Evolutionary conservation across 2,329 filamentous ascomycete genomes (phyloP).

Genomic region (Talaromyces rugulosus): DNA sequence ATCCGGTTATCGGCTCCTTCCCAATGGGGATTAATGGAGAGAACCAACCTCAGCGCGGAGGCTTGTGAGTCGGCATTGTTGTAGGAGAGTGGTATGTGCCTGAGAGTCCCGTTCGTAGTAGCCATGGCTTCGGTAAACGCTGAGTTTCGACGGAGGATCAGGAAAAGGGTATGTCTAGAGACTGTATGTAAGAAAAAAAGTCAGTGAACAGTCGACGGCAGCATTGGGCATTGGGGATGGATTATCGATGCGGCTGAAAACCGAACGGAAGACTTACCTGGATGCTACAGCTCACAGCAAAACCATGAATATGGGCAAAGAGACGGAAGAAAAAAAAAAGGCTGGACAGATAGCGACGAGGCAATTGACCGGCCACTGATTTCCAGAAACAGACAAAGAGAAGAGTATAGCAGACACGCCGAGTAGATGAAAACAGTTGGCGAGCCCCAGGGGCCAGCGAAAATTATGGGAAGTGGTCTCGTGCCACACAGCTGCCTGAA

Average conservation of each 20-base stretch:
- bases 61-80: conserved; percentile 70
- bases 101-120: conserved; percentile 20
- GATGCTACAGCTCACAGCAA: not conserved
- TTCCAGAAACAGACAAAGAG: not conserved
- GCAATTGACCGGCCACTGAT: not conserved
- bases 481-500: conserved; percentile 23
- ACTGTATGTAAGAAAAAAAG: not conserved
- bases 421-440: not conserved
- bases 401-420: not conserved
- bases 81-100: conserved; percentile 71
- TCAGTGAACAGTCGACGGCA: not conserved
- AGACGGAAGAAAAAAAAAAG: not conserved
- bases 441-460: not conserved
- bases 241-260: not conserved
- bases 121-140: not conserved
- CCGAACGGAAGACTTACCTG: not conserved
- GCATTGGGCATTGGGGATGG: not conserved
- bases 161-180: not conserved
- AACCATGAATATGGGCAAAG: not conserved
- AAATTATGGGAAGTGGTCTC: conserved; percentile 25
- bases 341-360: not conserved
- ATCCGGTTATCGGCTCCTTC: conserved; percentile 66
- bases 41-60: conserved; percentile 74
- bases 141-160: not conserved
- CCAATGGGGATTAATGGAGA: conserved; percentile 81